Base-by-base conservation (phyloP, 1,139 yeast genomes). In the Blastobotrys buckinghamii region DNA sequence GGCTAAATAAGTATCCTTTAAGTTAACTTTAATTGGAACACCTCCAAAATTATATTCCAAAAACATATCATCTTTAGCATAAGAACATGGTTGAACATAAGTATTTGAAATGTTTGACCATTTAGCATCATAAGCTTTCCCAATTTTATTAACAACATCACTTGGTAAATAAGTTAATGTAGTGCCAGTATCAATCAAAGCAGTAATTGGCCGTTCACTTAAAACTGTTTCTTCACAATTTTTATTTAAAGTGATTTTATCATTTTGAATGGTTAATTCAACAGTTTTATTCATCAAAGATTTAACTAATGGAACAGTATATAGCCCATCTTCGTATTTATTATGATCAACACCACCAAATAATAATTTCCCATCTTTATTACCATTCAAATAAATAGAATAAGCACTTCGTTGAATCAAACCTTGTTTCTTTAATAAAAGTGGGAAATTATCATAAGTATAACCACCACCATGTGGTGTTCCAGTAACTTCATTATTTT, bases 111-210 rank as follows among this genome's bases (percentile, higher is more conserved):
- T 47, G 1, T 45, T 39, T 19, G 49, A 79, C 84, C 2, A 55
- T 7, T 43, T 43, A 6, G 65, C 66, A 5, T 60, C 56, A n/a
- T 60, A 50, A 7, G 54, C 35, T 12, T 49, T 34, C 15, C 60
- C 63, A 20, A 64, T 51, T 2, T 55, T 50, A 9, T 49, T 51
- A 15, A 62, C 49, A 13, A 58, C 40, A n/a, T 48, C 49, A 33
- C 58, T 46, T 22, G 89, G 87, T 0, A 81, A 63, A 53, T 74
- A 75, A 10, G 83, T 72, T 46, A 79, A 65, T 1, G 89, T 79
- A 10, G 88, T 76, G 40, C 92, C 90, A 2, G 86, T 76, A 63
- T 84, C 92, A 33, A 84, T 63, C 60, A 19, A 79, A 12, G 49
- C 52, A 2, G 76, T 67, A 9, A 53, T 43, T 29, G 37, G 39